Evolutionary conservation across 306 rosid species (phyloP), one percentile per base, ranked within the genome.

Genomic region (Cicer pinnatifidum): DNA sequence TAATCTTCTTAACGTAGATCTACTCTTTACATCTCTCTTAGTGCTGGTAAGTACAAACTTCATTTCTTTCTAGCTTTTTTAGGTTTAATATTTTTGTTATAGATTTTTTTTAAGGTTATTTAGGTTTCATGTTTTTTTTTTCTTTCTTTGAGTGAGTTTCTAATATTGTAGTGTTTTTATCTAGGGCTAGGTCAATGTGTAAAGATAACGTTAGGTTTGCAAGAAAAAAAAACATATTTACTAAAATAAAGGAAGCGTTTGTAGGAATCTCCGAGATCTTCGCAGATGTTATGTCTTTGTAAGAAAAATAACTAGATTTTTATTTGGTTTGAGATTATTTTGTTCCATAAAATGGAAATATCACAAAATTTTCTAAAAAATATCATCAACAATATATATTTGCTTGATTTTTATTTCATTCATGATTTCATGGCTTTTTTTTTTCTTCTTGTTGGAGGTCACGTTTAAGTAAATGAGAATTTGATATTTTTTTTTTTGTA

Each of bases 231-330:
- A 7, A 43, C 16, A 69, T 35, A 46, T 68, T 75, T 45, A 15
- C 33, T 19, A 53, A 69, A 72, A 78, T 73, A 72, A 7, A 53
- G 56, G 16, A 73, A 75, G 44, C 78, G 17, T 58, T 58, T 71
- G 65, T 66, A 63, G 77, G 84, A 82, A 75, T 79, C 83, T 82
- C 84, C 86, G 85, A 89, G 86, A 85, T 94, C 86, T 83, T 87
- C 71, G 89, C 69, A 59, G 62, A 28, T 35, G 79, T 75, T 72
- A 71, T 53, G 37, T 53, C 5, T 35, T 41, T 11, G 0, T 37
- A 28, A 28, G 35, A 50, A 0, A 62, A 50, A 13, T 46, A 48
- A 47, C 39, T 28, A 43, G 28, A 6, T 67, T 73, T 9, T 66
- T 53, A 28, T 68, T 69, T 16, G 62, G 33, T 75, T 61, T 75